These are phyloP conservation scores for Talaromyces sp. DNA, from an alignment of 2,329 filamentous ascomycete species.

Conservation along the genomic window DNA sequence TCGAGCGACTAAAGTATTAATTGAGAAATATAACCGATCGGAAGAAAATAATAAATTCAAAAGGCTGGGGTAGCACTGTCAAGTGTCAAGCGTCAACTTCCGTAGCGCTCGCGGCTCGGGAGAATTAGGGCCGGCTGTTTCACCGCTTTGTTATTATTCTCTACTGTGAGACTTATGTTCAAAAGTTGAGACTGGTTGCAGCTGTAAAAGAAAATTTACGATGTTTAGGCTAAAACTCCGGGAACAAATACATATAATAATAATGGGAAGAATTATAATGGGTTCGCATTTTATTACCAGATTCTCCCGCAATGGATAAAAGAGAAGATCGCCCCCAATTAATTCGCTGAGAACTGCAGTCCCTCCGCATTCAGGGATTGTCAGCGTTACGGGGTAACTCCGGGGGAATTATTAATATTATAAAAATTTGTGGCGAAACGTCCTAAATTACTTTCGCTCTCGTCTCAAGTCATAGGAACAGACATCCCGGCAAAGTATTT, in stretches of 20 bases:
- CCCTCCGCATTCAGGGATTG: neutral
- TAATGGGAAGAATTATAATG: neutral
- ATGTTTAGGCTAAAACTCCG: neutral
- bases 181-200: too few species aligned
- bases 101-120: neutral
- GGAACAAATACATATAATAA: neutral
- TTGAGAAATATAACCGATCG: neutral
- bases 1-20: neutral
- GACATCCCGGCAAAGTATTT: neutral
- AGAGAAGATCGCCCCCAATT: neutral
- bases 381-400: neutral
- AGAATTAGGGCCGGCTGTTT: neutral
- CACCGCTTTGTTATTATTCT: neutral
- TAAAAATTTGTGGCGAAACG: neutral
- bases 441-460: neutral
- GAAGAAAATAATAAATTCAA: too few species aligned
- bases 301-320: neutral
- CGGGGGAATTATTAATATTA: too few species aligned
- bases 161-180: too few species aligned
- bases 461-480: neutral
- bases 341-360: too few species aligned
- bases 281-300: too few species aligned
- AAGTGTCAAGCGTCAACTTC: too few species aligned
- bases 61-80: too few species aligned
- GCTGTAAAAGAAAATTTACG: too few species aligned